Evolutionary conservation across 1,139 yeast genomes (phyloP).

Genomic region (Yarrowia galli): DNA sequence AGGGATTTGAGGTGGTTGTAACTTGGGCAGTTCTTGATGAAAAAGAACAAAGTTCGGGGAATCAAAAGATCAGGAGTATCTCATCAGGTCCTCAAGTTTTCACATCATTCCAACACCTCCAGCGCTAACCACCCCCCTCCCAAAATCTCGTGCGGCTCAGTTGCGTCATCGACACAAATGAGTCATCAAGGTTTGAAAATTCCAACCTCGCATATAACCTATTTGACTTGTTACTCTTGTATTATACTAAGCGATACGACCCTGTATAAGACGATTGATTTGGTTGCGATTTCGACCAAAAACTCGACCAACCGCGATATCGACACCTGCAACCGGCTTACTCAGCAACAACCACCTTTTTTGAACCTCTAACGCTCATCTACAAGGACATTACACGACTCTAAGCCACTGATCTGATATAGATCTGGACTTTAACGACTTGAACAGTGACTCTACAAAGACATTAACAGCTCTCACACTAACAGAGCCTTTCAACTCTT

Average conservation of each 20-base stretch:
- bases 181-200: slow-evolving; percentile 29
- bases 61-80: neutral
- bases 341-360: no score
- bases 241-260: neutral
- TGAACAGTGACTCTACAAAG: no score
- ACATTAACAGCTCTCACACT: no score
- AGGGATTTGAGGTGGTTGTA: neutral
- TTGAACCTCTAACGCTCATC: no score
- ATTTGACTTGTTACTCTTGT: neutral
- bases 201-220: slow-evolving; percentile 26
- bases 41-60: neutral
- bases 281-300: neutral
- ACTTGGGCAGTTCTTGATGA: no score
- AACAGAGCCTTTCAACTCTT: no score
- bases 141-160: slow-evolving; percentile 5
- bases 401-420: no score
- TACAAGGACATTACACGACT: no score
- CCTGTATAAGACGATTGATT: neutral
- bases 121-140: neutral
- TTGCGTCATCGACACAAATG: slow-evolving; percentile 10
- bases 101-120: no score
- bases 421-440: no score
- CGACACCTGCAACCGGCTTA: no score
- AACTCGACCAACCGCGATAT: neutral
- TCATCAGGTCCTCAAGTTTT: neutral